Base-by-base conservation (phyloP, 768 basidiomycete species). In the Cystobasidiopsis lactophilus region DNA sequence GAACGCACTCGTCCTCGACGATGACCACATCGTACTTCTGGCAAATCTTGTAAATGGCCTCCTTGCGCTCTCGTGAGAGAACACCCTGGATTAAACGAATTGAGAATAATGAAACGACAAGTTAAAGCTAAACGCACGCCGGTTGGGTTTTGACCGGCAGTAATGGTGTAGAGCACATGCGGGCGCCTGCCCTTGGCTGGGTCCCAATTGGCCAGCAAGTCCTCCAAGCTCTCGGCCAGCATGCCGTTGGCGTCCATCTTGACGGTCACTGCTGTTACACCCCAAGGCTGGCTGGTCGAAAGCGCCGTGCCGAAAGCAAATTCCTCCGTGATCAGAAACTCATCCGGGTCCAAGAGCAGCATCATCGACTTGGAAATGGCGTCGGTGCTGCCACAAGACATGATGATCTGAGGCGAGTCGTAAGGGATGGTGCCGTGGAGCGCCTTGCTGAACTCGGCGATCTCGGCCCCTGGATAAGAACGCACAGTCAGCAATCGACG, bases 81-180 rank as follows among this genome's bases (percentile, higher is more conserved):
- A 78, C 80, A 71, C 29, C 45, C 19, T 43, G 19, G 19, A 43
- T 18, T 43, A 7, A 10, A 7, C 11, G 27, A 24, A 10, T 43
- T 24, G 27, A 26, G 11, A 38, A 18, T 26, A 11, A 11, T 19
- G 41, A 43, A 19, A 19, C 38, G 27, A 11, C 41, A 11, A 11
- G 41, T 27, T 40, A n/a, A 4, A 14, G 68, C 76, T 67, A 54
- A 79, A 78, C 23, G 73, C n/a, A n/a, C 68, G 19, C 84, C 84
- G 4, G 77, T 79, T 3, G 83, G 85, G 64, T 86, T 86, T 67
- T 86, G 82, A 26, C 81, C 82, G n/a, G 82, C 71, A 0, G 60
- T 26, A 50, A 54, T 18, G 18, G 61, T 79, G 63, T 82, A 82
- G 65, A 82, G 70, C 29, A 82, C 73, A 60, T 74, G 78, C 37